Evolutionary conservation across 768 basidiomycete species (phyloP), one percentile per base, ranked within the genome.

Genomic region (Dentipellis fragilis): DNA sequence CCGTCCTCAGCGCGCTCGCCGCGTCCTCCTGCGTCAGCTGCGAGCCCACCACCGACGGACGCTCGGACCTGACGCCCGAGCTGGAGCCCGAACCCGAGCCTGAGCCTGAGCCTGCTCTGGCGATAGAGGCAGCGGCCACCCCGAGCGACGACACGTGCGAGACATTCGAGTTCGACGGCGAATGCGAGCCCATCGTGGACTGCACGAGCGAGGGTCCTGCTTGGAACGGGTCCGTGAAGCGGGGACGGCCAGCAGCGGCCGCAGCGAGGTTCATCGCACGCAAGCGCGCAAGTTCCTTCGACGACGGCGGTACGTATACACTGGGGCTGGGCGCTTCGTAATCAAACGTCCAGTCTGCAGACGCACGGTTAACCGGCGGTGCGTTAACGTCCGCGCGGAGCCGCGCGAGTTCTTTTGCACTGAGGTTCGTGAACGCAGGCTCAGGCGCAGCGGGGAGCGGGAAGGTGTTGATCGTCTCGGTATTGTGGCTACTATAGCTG

Each of bases 341-440:
- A 9, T 21, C 16, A 1, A 1, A 12, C 14, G n/a, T 29, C 29
- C 29, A 29, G 29, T 29, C 29, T 29, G 3, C 29, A 29, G 29
- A 29, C 42, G 42, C n/a, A n/a, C 42, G n/a, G 42, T 45, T 45
- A 12, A 45, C 42, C 1, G 42, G 42, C 17, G 42, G 8, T 16
- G 42, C 42, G 42, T 19, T 45, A 2, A n/a, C n/a, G 14, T 55
- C 57, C 11, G 22, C 10, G 17, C 54, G 50, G 10, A 54, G 17
- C 19, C 39, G 54, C 22, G 57, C 57, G 11, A 58, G 50, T 50
- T 60, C 40, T 42, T 58, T 60, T 45, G 34, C 10, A 1, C 57
- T 47, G 34, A 60, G 36, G 36, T 57, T 57, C 7, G 23, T 6
- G 1, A 49, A 49, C 17, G 46, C 19, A 3, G 58, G 42, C 35